Percentiles rank a stretch among this genome's conserved stretches.
These are phyloP conservation scores for Colletotrichum shisoi DNA, from an alignment of 2,329 filamentous ascomycete genomes.

Conservation along the genomic window DNA sequence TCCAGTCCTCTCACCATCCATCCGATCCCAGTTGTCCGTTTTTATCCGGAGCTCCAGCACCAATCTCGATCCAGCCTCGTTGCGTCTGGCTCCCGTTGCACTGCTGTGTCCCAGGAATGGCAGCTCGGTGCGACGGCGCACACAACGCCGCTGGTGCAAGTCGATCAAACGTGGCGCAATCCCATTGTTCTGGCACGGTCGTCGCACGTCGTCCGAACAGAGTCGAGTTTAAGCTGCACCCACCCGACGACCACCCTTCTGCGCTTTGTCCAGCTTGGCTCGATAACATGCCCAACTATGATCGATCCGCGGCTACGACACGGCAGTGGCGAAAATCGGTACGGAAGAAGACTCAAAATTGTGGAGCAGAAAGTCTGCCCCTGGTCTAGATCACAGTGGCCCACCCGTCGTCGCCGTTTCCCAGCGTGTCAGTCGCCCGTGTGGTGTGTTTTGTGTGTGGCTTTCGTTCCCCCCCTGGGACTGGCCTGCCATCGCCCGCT, in stretches of 20 bases:
- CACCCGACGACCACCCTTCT: slow-evolving; percentile 27
- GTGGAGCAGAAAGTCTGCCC: slow-evolving; percentile 16
- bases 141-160: background rate
- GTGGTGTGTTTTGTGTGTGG: too few relatives aligned
- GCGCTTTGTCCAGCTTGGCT: slow-evolving; percentile 30
- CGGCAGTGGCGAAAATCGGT: slow-evolving; percentile 29
- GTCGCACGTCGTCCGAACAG: slow-evolving; percentile 33
- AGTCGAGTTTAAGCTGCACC: slow-evolving; percentile 21
- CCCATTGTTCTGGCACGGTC: slow-evolving; percentile 31
- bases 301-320: slow-evolving; percentile 34
- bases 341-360: slow-evolving; percentile 33
- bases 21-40: slow-evolving; percentile 14
- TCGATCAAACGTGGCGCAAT: slow-evolving; percentile 26
- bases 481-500: slow-evolving; percentile 33
- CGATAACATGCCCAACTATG: slow-evolving; percentile 33
- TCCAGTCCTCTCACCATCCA: slow-evolving; percentile 16
- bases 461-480: slow-evolving; percentile 6
- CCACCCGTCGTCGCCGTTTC: slow-evolving; percentile 10
- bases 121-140: slow-evolving; percentile 12
- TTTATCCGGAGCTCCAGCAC: slow-evolving; percentile 8
- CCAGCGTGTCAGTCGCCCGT: background rate
- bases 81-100: background rate
- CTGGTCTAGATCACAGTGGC: slow-evolving; percentile 24
- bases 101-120: background rate
- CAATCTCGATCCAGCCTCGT: slow-evolving; percentile 19